Base-by-base conservation (phyloP, 2,329 filamentous ascomycete genomes). In the Aspergillus versicolor region DNA sequence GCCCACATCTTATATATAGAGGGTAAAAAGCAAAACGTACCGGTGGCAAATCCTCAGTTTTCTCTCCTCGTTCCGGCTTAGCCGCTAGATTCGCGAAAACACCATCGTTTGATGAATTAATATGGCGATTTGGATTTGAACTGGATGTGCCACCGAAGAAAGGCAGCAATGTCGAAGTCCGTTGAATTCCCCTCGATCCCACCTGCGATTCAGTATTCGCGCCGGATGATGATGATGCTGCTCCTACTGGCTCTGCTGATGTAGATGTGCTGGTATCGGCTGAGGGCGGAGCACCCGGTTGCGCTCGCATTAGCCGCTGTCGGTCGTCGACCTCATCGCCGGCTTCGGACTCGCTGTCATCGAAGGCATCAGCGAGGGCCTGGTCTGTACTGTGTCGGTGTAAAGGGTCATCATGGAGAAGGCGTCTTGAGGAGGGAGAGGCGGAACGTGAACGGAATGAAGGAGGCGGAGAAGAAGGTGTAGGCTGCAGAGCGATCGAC, bases 21-120 rank as follows among this genome's bases (percentile, higher is more conserved):
- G 27, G 27, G 27, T 30, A 11, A 30, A 30, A 30, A 30, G 27
- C 9, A 30, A 22, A 27, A 85, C 91, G 64, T 86, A 96, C 92
- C 55, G 94, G 94, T 79, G 94, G 94, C 75, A 90, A 84, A 75
- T 99, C 94, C 61, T 99, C 94, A 57, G 90, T 85, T 61, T 91
- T 89, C 59, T 90, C 88, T 27, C 87, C 88, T 43, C 86, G 82
- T 67, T 95, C 91, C 0, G 93, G 93, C 72, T 96, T 93, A 13
- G 94, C 94, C 64, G 86, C 91, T 64, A 99, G 77, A 72, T 99
- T 99, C 54, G 93, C 94, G 77, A 96, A 99, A 24, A 99, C 94
- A 60, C 94, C 94, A 75, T 97, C 94, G 49, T 91, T 92, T 54
- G 89, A 87, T n/a, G 87, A 84, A 22, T 88, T 88, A 52, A 88